Base-by-base conservation (phyloP, 2,329 filamentous ascomycete species). In the Botrytis paeoniae region DNA sequence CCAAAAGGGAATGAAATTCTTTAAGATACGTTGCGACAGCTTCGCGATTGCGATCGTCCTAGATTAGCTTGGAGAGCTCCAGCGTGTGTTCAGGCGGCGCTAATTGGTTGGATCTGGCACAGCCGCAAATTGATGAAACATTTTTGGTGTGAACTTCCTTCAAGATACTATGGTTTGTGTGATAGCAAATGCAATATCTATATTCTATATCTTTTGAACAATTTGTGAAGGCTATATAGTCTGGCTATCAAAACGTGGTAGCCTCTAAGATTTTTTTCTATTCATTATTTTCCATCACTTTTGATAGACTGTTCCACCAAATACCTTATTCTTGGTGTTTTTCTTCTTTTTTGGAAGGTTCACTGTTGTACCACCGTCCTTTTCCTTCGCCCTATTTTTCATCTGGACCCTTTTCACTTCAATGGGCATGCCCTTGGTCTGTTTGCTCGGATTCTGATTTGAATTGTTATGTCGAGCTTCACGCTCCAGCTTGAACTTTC, bases 1-100 rank as follows among this genome's bases (percentile, higher is more conserved):
- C 14, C 51, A 57, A 57, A 57, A 57, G n/a, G 25, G 35, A 39
- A n/a, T 41, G 37, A 12, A n/a, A n/a, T 39, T 63, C 37, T 39
- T 54, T 41, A 29, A 75, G 73, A 73, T 76, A 77, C 71, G 75
- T 77, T 78, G 76, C 76, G 77, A 77, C 74, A 75, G 76, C 70
- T 74, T 64, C 43, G 37, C 73, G 72, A 61, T 74, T 75, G 71
- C 41, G 71, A 69, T 70, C 69, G 39, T 69, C 48, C 61, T 10
- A 66, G 22, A 35, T 29, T 64, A 64, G 64, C 71, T 32, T 54
- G 32, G 54, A 51, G 45, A 59, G 48, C 61, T 70, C 37, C 45
- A 48, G 48, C 60, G 14, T 69, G 16, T 32, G 65, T 39, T 63
- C 22, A 66, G 64, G 45, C 60, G 43, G 41, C 59, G 70, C 70